These are phyloP conservation scores for Dianthus caryophyllus DNA, from an alignment of 148 eudicot species.

Conservation along the genomic window DNA sequence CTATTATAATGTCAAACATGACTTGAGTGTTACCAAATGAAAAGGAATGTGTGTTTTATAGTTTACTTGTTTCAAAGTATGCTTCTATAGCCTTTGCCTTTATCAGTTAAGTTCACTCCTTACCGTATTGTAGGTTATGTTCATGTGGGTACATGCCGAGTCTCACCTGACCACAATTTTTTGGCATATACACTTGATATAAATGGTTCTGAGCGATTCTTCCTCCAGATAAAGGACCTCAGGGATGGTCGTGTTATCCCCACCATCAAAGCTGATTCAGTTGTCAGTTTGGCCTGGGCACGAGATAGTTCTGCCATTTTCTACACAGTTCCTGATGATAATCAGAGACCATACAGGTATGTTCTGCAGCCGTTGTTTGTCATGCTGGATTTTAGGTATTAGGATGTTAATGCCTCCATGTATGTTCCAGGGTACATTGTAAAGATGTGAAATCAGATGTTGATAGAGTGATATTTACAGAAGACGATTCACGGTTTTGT, in stretches of 20 bases:
- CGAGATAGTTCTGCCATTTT: conserved; percentile 62
- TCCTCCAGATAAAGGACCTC: conserved; percentile 80
- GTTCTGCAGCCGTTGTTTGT: conserved; percentile 19
- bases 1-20: background rate
- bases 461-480: conserved; percentile 52
- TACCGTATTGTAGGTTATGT: conserved; percentile 63
- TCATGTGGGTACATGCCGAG: conserved; percentile 89
- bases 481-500: conserved; percentile 75
- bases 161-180: conserved; percentile 88
- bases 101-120: background rate
- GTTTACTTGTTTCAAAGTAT: background rate
- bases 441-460: conserved; percentile 47
- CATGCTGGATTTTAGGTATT: conserved; percentile 3
- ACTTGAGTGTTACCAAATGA: background rate
- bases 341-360: conserved; percentile 86
- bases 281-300: conserved; percentile 95
- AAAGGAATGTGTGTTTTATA: background rate
- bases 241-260: conserved; percentile 41
- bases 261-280: conserved; percentile 44
- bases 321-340: conserved; percentile 71
- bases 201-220: conserved; percentile 67
- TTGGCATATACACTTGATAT: conserved; percentile 87
- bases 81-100: background rate
- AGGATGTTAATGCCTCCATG: conserved; percentile 21
- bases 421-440: conserved; percentile 58